phyloP scores from a whole-genome alignment of 257 asterid genomes.

The Jasminum sambac region DNA sequence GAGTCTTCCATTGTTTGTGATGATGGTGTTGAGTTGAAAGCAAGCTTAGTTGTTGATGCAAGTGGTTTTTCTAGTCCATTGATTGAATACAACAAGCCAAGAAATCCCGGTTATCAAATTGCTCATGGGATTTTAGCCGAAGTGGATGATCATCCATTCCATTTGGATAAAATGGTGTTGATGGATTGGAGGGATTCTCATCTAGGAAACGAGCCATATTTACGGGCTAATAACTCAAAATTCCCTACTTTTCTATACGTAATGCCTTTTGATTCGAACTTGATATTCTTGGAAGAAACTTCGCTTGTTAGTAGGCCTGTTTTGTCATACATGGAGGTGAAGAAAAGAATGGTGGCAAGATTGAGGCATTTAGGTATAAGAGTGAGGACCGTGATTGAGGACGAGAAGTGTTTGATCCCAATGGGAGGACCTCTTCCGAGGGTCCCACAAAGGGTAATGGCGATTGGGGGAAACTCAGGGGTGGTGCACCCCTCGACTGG shows the following conservation, averaged over 20 bases:
- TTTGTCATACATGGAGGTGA: constrained; percentile 63
- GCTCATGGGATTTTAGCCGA: constrained; percentile 93
- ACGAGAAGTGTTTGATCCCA: constrained; percentile 83
- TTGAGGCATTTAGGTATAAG: constrained; percentile 74
- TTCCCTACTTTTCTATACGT: constrained; percentile 77
- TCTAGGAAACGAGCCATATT: constrained; percentile 77
- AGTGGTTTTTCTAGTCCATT: constrained; percentile 74
- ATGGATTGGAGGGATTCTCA: constrained; percentile 99
- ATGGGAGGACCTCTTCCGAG: constrained; percentile 91
- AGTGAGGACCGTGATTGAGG: constrained; percentile 67
- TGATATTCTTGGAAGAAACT: constrained; percentile 85
- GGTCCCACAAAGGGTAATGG: constrained; percentile 76
- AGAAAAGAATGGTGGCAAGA: constrained; percentile 86
- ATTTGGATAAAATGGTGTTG: constrained; percentile 84
- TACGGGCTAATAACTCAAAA: constrained; percentile 47
- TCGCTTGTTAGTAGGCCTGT: constrained; percentile 75
- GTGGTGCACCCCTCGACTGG: constrained; percentile 88
- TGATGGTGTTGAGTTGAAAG: constrained; percentile 64
- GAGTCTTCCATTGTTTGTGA: constrained; percentile 70
- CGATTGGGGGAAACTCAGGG: constrained; percentile 85
- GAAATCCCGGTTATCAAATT: constrained; percentile 75
- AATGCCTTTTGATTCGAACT: constrained; percentile 78
- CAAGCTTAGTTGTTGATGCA: constrained; percentile 77
- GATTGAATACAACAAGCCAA: constrained; percentile 64
- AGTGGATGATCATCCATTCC: constrained; percentile 79